Conservation (phyloP, 202 grass and related monocot genomes). For the Bolboschoenoplectus hybrid region DNA sequence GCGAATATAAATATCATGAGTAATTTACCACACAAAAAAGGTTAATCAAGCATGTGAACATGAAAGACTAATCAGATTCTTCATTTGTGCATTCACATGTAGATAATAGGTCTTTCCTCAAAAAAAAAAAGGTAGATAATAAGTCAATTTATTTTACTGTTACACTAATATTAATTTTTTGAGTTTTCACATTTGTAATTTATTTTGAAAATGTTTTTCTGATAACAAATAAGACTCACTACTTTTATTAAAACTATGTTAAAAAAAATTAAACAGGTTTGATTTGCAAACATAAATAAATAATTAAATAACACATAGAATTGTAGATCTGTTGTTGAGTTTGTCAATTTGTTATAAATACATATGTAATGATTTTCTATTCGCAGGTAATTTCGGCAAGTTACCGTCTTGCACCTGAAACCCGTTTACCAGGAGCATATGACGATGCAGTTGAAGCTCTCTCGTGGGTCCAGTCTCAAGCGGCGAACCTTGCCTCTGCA, state of each 20-base stretch:
- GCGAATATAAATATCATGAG: neutral
- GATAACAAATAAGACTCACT: too few species aligned
- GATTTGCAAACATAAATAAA: neutral
- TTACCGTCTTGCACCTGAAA: slow-evolving; percentile 76
- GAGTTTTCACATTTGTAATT: neutral
- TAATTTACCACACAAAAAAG: neutral
- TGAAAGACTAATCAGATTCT: neutral
- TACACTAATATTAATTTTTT: neutral
- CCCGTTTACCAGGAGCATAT: slow-evolving; percentile 66
- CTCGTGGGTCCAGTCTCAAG: slow-evolving; percentile 51
- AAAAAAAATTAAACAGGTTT: too few species aligned
- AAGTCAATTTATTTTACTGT: neutral
- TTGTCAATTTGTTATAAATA: neutral
- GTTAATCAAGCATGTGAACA: neutral
- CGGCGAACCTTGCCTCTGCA: neutral
- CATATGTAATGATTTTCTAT: neutral
- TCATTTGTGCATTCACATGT: neutral
- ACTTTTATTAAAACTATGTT: neutral
- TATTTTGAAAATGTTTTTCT: neutral
- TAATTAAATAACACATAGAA: neutral
- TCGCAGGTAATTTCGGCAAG: slow-evolving; percentile 53
- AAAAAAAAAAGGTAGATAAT: too few species aligned
- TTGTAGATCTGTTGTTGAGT: neutral
- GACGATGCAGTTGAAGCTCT: slow-evolving; percentile 63
- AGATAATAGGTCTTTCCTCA: neutral